A percentile compares a stretch with the other conserved stretches of the same genome.
Evolutionary conservation across 192 early-diverging fungal species (phyloP).

Genomic region (Coemansia sp.): DNA sequence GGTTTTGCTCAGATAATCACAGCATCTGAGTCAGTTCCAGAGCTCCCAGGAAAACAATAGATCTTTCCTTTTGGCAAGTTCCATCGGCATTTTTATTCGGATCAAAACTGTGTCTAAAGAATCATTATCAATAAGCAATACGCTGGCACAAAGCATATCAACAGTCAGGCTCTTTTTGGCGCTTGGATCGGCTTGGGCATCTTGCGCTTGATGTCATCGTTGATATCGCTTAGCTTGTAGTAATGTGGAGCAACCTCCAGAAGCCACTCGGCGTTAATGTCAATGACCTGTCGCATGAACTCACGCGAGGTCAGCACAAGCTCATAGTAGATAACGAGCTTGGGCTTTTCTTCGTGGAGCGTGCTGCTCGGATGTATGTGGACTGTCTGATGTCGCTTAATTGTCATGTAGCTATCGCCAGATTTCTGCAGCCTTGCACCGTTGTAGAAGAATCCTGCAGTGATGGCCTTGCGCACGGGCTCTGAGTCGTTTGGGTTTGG

Average conservation of each 20-base stretch:
- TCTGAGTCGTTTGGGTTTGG: constrained; percentile 81
- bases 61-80: too few species aligned
- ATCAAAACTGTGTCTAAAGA: too few species aligned
- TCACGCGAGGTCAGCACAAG: constrained; percentile 90
- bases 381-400: constrained; percentile 90
- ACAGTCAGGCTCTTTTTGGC: not conserved
- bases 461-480: constrained; percentile 89
- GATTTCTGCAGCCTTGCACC: constrained; percentile 77
- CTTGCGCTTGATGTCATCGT: constrained; percentile 48
- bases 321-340: constrained; percentile 90
- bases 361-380: constrained; percentile 89
- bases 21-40: too few species aligned
- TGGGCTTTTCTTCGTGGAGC: constrained; percentile 76
- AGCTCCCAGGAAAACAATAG: too few species aligned
- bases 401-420: constrained; percentile 89
- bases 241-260: constrained; percentile 84
- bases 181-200: constrained; percentile 43
- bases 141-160: not conserved
- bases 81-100: too few species aligned
- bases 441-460: constrained; percentile 96
- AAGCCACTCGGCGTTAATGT: constrained; percentile 83
- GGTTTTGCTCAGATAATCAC: too few species aligned
- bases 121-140: too few species aligned
- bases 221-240: constrained; percentile 87
- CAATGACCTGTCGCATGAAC: constrained; percentile 93